Evolutionary conservation across 208 protist species (phyloP).

Genomic region (Angomonas ambiguus): DNA sequence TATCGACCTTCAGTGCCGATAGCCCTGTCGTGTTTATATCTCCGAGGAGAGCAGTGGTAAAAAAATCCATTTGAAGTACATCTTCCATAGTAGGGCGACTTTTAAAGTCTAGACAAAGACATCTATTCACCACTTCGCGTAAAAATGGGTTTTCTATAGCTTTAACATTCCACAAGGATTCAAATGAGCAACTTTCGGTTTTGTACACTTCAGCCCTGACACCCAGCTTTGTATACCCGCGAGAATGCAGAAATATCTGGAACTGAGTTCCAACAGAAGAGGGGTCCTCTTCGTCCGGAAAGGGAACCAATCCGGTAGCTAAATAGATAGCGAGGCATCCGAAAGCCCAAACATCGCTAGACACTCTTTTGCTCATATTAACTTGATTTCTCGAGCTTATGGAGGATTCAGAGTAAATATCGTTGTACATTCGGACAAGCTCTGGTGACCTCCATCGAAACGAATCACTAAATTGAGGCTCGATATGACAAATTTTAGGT

Average conservation of each 20-base stretch:
- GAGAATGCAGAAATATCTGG: neutral
- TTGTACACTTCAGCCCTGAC: neutral
- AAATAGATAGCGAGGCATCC: conserved; percentile 26
- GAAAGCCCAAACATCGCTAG: conserved; percentile 33
- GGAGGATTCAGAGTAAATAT: conserved; percentile 1
- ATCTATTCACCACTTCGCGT: neutral
- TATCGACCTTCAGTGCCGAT: neutral
- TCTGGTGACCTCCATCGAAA: conserved; percentile 26
- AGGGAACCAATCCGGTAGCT: conserved; percentile 13
- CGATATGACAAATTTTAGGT: conserved; percentile 4
- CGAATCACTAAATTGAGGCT: conserved; percentile 1
- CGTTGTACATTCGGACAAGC: conserved; percentile 5
- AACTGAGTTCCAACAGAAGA: neutral
- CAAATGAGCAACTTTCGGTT: neutral
- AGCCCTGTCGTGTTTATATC: neutral
- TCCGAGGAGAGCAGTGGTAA: neutral
- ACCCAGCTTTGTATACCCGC: neutral
- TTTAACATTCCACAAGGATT: conserved; percentile 3
- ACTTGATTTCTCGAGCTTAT: neutral
- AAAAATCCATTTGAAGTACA: neutral
- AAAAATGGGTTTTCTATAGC: neutral
- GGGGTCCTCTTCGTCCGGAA: conserved; percentile 15
- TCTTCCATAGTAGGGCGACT: neutral
- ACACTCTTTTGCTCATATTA: neutral
- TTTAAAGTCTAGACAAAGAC: neutral